These are phyloP conservation scores for Croton laevigatus DNA, from an alignment of 441 rosid genomes.

Conservation along the genomic window DNA sequence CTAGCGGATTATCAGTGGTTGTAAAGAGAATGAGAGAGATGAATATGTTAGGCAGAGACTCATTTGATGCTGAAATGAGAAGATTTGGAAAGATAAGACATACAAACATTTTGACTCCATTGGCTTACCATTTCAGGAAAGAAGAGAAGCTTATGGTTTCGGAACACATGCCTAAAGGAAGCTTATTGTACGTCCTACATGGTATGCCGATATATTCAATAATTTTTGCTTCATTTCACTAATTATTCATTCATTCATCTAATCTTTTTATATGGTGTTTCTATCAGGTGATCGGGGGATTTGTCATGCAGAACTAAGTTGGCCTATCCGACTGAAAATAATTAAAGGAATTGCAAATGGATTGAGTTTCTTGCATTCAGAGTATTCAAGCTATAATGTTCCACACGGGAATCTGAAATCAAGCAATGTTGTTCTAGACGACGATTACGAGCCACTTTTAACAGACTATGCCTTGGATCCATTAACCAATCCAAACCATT, in stretches of 20 bases:
- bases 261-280: not conserved
- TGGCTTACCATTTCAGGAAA: slow-evolving; percentile 73
- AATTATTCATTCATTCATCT: not conserved
- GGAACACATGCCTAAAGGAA: slow-evolving; percentile 73
- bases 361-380: slow-evolving; percentile 53
- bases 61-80: slow-evolving; percentile 63
- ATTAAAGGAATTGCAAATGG: slow-evolving; percentile 68
- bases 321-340: slow-evolving; percentile 65
- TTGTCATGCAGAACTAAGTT: slow-evolving; percentile 57
- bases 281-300: slow-evolving; percentile 67
- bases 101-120: slow-evolving; percentile 59
- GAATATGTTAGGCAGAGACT: slow-evolving; percentile 55
- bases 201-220: slow-evolving; percentile 36
- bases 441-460: slow-evolving; percentile 52
- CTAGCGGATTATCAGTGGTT: slow-evolving; percentile 64
- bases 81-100: slow-evolving; percentile 55
- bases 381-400: slow-evolving; percentile 52
- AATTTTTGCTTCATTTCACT: not conserved
- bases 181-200: slow-evolving; percentile 67
- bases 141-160: slow-evolving; percentile 84
- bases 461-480: slow-evolving; percentile 71
- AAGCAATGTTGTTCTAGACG: slow-evolving; percentile 62
- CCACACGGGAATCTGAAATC: slow-evolving; percentile 96
- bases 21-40: slow-evolving; percentile 86
- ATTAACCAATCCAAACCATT: slow-evolving; percentile 40